Evolutionary conservation across 768 basidiomycete species (phyloP).

Genomic region (Coprinellus micaceus): DNA sequence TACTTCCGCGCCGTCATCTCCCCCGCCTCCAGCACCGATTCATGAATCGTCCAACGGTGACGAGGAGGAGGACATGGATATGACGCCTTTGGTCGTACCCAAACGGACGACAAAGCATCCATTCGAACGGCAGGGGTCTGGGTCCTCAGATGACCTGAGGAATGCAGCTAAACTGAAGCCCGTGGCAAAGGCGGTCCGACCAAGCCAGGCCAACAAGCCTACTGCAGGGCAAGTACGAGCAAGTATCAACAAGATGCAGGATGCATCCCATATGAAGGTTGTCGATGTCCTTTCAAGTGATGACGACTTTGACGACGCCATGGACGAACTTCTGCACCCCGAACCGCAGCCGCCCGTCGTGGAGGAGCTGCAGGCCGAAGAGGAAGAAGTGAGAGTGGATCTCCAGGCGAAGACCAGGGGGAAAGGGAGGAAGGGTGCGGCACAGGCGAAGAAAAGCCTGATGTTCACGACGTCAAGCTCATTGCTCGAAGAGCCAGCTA

Average conservation of each 20-base stretch:
- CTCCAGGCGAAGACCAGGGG: background rate
- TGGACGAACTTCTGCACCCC: conserved; percentile 5
- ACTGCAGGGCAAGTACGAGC: background rate
- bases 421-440: conserved; percentile 2
- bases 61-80: conserved; percentile 6
- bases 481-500: too few relatives aligned
- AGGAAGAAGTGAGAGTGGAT: conserved; percentile 10
- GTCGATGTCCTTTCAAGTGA: conserved; percentile 43
- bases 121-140: background rate
- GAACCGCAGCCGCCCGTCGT: background rate
- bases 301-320: conserved; percentile 24
- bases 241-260: conserved; percentile 3
- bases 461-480: background rate
- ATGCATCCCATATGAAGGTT: conserved; percentile 27
- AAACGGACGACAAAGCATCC: background rate
- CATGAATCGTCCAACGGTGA: background rate
- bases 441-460: background rate
- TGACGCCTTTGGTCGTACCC: conserved; percentile 8
- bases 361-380: conserved; percentile 3
- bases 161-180: too few relatives aligned
- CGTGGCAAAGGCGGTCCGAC: background rate
- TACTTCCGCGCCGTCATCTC: conserved; percentile 10
- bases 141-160: background rate
- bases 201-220: background rate
- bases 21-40: conserved; percentile 14